Evolutionary conservation across 2,329 filamentous ascomycete species (phyloP).

Genomic region (Clarireedia homoeocarpa): DNA sequence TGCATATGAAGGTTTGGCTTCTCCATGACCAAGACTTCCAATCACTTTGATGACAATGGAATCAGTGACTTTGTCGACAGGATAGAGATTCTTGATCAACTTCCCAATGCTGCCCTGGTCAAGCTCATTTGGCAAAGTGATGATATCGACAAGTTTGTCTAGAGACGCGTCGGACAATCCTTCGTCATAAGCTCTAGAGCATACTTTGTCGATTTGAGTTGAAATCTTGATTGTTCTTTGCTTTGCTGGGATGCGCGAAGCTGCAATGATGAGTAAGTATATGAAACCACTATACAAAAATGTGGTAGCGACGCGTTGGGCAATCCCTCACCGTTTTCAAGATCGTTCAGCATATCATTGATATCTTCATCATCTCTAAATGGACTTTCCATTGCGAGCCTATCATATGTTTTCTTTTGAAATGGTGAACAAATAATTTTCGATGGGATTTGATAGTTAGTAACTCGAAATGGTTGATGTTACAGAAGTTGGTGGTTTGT

Average conservation of each 20-base stretch:
- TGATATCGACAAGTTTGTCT: conserved; percentile 54
- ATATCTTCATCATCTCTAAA: conserved; percentile 2
- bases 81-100: conserved; percentile 69
- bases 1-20: conserved; percentile 62
- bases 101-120: conserved; percentile 67
- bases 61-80: conserved; percentile 53
- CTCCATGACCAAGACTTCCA: conserved; percentile 68
- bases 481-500: no score
- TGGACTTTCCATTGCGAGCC: neutral
- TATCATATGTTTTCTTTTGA: neutral
- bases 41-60: conserved; percentile 58
- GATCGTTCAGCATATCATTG: conserved; percentile 19
- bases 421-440: no score
- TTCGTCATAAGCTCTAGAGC: conserved; percentile 55
- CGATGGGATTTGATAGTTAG: no score
- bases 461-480: no score
- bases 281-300: neutral
- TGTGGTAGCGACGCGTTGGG: conserved; percentile 11
- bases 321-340: conserved; percentile 21
- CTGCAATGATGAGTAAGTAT: conserved; percentile 31
- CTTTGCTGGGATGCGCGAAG: conserved; percentile 55
- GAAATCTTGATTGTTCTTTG: conserved; percentile 56
- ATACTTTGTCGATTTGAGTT: conserved; percentile 54
- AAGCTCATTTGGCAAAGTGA: conserved; percentile 59
- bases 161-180: conserved; percentile 58